Evolutionary conservation across 495 filamentous ascomycete species (phyloP), one percentile per base, ranked within the genome.

Genomic region (Hyaloscypha bicolor): DNA sequence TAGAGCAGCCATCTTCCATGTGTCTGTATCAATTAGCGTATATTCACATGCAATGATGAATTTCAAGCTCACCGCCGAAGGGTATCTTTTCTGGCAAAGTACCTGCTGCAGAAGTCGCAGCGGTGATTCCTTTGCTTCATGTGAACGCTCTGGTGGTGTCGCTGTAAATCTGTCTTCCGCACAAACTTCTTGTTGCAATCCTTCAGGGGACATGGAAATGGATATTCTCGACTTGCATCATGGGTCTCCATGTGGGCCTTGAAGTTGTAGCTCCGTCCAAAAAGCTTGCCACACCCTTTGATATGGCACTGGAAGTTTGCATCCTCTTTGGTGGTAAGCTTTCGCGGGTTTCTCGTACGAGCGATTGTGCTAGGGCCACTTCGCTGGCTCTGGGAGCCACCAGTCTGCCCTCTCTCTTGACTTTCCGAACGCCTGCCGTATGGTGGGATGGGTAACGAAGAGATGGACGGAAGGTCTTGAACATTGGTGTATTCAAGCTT

Each of bases 161-260:
- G 82, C 66, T 88, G 85, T 37, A 97, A 83, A 76, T 97, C 94
- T 8, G 93, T 93, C 76, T 90, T 93, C 72, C 94, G 82, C 52
- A 91, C 90, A 75, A 94, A 94, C 61, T 86, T 86, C 79, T 90
- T 91, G 71, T 78, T 83, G 80, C 91, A 95, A 67, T 86, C 79
- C 55, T 84, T 75, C 42, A 85, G 77, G 14, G 75, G 77, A 77
- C 94, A 98, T 5, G 81, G 78, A 76, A 92, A 88, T 1, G 87
- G 87, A 71, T 90, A 88, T 69, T 86, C 87, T 60, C 87, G 82
- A 59, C 83, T 85, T 3, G 93, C 90, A 76, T 97, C 88, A 78
- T 98, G 94, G 9, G 87, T 94, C 73, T 95, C 92, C 82, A 95
- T 84, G 76, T 98, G 94, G 62, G 92, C 89, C 73, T 91, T 92